Conservation (phyloP, 75 land plant genomes). For the Larix kaempferi region DNA sequence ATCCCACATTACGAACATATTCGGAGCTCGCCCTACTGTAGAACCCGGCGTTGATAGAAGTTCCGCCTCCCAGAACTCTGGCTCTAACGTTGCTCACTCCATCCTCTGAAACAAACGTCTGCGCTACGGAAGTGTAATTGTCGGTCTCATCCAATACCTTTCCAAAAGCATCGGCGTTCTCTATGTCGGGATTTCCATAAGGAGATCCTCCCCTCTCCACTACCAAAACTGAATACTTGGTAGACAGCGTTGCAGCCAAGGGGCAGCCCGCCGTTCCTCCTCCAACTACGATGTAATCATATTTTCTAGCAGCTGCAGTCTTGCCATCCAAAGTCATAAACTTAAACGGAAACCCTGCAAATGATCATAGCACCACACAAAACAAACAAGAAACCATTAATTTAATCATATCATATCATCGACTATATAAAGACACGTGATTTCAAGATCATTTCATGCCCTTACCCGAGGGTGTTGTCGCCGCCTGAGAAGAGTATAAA, state of each 20-base stretch:
- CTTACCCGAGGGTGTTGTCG: too few species aligned
- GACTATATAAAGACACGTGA: too few species aligned
- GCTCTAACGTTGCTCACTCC: slow-evolving; percentile 33
- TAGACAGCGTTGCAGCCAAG: slow-evolving; percentile 31
- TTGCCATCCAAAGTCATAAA: too few species aligned
- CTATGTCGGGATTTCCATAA: slow-evolving; percentile 28
- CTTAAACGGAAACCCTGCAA: too few species aligned
- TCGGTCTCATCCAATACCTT: slow-evolving; percentile 11
- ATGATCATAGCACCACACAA: too few species aligned
- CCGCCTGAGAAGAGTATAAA: too few species aligned
- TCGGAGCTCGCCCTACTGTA: slow-evolving; percentile 29
- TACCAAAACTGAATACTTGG: slow-evolving; percentile 22
- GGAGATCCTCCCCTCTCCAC: slow-evolving; percentile 43
- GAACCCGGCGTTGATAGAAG: slow-evolving; percentile 31
- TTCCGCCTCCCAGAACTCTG: slow-evolving; percentile 42
- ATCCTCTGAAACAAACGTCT: slow-evolving; percentile 35
- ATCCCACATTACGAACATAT: slow-evolving; percentile 18
- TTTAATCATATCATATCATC: too few species aligned
- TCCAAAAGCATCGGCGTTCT: slow-evolving; percentile 13
- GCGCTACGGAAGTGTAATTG: slow-evolving; percentile 21
- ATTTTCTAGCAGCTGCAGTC: not conserved
- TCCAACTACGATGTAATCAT: not conserved
- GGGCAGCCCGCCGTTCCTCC: not conserved
- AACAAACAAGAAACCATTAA: too few species aligned
- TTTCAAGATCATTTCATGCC: too few species aligned